phyloP scores from a whole-genome alignment of 306 rosid genomes.

The Vigna radiata region DNA sequence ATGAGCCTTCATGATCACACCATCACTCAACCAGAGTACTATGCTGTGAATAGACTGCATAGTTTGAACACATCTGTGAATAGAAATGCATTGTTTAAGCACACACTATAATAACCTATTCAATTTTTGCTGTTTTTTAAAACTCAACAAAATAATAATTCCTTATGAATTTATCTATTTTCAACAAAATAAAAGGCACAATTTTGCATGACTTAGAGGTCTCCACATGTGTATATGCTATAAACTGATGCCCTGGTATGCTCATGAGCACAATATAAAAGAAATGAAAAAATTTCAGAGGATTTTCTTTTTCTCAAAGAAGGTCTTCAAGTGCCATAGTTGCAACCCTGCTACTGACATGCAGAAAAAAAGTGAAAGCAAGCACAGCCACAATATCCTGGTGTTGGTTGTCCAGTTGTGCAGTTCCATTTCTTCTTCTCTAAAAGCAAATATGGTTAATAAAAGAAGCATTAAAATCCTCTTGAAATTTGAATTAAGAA shows the following conservation, averaged over 20 bases:
- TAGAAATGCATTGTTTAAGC: background rate
- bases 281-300: constrained; percentile 38
- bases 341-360: constrained; percentile 73
- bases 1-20: too few species aligned
- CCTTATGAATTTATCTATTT: background rate
- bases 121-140: background rate
- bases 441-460: constrained; percentile 30
- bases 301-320: constrained; percentile 75
- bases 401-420: constrained; percentile 54
- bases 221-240: background rate
- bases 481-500: background rate
- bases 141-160: background rate
- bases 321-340: constrained; percentile 74
- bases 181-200: background rate
- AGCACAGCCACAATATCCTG: constrained; percentile 64
- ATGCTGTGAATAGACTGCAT: background rate
- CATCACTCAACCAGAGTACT: background rate
- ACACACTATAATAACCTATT: background rate
- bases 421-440: constrained; percentile 68
- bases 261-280: background rate
- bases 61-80: background rate
- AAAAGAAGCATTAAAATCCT: background rate
- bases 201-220: background rate
- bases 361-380: constrained; percentile 65
- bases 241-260: background rate